Percentiles rank a stretch among this genome's conserved stretches.
phyloP scores from a whole-genome alignment of 768 basidiomycete genomes.

The Hypholoma sublateritium region DNA sequence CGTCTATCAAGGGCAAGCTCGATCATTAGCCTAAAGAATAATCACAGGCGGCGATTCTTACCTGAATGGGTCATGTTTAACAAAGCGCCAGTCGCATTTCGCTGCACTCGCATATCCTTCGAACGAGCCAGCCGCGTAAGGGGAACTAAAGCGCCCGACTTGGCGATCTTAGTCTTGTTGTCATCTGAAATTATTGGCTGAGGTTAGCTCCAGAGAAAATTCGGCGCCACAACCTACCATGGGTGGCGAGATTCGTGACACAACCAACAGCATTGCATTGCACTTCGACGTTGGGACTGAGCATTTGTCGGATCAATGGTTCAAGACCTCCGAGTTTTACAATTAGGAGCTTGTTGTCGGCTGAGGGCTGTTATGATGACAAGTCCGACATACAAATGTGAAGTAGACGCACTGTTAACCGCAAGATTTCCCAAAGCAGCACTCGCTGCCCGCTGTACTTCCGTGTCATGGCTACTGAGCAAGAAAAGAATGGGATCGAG shows the following conservation, averaged over 20 bases:
- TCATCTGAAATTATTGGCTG: conserved; percentile 60
- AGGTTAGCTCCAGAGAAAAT: neutral
- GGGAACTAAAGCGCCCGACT: conserved; percentile 97
- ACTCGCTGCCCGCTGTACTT: conserved; percentile 97
- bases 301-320: conserved; percentile 98
- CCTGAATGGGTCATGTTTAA: conserved; percentile 99
- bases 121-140: conserved; percentile 94
- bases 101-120: conserved; percentile 98
- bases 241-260: conserved; percentile 97
- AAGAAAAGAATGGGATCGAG: conserved; percentile 98
- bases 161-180: conserved; percentile 99
- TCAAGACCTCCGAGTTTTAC: conserved; percentile 97
- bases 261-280: conserved; percentile 99
- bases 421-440: conserved; percentile 97
- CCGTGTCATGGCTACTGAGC: conserved; percentile 95
- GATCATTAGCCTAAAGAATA: conserved; percentile 1
- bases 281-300: conserved; percentile 97
- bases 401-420: conserved; percentile 81
- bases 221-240: conserved; percentile 57
- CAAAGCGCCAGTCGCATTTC: conserved; percentile 96
- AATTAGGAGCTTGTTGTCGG: conserved; percentile 98
- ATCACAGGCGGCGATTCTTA: conserved; percentile 31
- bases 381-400: conserved; percentile 5
- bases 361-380: conserved; percentile 40
- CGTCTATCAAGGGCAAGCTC: conserved; percentile 52